Base-by-base conservation (phyloP, 1,284 basidiomycete genomes). In the Afroboletus lepidellus region DNA sequence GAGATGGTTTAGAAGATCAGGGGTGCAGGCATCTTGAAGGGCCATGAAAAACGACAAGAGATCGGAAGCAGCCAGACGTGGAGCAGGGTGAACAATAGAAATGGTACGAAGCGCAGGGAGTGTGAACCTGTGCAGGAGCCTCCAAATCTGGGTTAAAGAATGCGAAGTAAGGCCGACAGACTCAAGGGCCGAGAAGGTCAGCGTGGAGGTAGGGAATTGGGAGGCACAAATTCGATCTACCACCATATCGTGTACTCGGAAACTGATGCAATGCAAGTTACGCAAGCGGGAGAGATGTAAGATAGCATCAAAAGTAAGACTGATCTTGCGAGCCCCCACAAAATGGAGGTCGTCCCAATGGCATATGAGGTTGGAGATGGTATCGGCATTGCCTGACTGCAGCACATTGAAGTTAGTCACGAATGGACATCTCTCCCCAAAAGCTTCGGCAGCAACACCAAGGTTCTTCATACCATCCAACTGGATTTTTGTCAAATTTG, bases 261-360 rank as follows among this genome's bases (percentile, higher is more conserved):
- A 32, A 12, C 7, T 13, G 12, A 32, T 15, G 30, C 13, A 3
- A 12, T 3, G 12, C 13, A 32, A 15, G 13, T 13, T 9, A 32
- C 30, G 9, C 30, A 51, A 21, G 24, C n/a, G n/a, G 20, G 54
- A 42, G 29, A 60, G 57, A 37, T 60, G 50, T 3, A 3, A 16
- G 18, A 62, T 15, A 15, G 48, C 43, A 6, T 41, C 34, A 7
- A n/a, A 3, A n/a, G 33, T 46, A 3, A 57, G 27, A n/a, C 2
- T 16, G 9, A 42, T 21, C 0, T 2, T 1, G 13, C 15, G 7
- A 34, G 53, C 57, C 3, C 3, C 1, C 15, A 53, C 46, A 21
- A n/a, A 25, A 21, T 32, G 16, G 29, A 62, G 48, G 15, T 53
- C 41, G 44, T 33, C 3, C 58, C 58, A 62, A 16, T 3, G 5